Base-by-base conservation (phyloP, 148 eudicot genomes). In the Mesembryanthemum crystallinum region DNA sequence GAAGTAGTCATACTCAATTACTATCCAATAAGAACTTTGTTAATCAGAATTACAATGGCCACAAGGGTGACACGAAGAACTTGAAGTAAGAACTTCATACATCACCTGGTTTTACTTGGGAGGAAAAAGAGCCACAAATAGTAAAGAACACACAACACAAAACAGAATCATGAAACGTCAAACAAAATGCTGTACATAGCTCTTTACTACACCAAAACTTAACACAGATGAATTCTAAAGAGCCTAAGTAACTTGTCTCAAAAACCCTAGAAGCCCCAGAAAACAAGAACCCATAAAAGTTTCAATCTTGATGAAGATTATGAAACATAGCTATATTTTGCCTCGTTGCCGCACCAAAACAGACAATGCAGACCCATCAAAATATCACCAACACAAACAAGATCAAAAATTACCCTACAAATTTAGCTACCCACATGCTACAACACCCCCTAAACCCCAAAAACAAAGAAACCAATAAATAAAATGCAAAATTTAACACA, bases 401-500 rank as follows among this genome's bases (percentile, higher is more conserved):
- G 39, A 77, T 27, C 23, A 64, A 78, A 69, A 43, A 30, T 29
- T 45, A 42, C 15, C 59, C 15, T 9, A 35, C 33, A 30, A 67
- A 58, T 17, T 18, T 15, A 57, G 29, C 60, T 9, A 79, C 57
- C 71, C 76, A 68, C 63, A 29, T 35, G 45, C 39, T 21, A 42
- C 57, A 75, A 76, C 17, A 30, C 70, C 61, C 75, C 32, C 35
- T 11, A 27, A 65, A 54, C 23, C 64, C 60, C 60, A 54, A 72
- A 57, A 49, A 42, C 64, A 57, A 32, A 71, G 21, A 61, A 75
- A 65, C 42, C 59, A 39, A 59, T n/a, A 8, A 62, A 39, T 33
- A 51, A 67, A 6, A 64, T 0, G 23, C 71, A 33, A 58, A 64
- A 28, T 35, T 65, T 64, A 75, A 30, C 75, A 82, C 64, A 79